phyloP scores from a whole-genome alignment of 768 basidiomycete genomes.

The Multifurca ochricompacta region DNA sequence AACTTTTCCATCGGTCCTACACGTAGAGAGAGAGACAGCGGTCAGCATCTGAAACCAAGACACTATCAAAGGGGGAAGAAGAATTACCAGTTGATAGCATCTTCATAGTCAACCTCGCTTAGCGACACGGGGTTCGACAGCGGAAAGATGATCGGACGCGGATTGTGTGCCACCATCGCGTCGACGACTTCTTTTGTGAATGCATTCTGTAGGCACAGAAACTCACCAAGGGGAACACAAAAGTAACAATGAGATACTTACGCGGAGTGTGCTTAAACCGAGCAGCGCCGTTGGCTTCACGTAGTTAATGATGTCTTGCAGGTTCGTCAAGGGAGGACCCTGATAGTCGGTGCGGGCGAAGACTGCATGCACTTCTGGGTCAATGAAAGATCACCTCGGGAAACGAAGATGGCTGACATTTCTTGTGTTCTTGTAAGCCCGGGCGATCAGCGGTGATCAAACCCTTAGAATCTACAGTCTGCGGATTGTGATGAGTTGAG shows the following conservation, averaged over 20 bases:
- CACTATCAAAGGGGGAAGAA: not conserved
- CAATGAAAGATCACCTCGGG: not conserved
- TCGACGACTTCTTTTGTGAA: constrained; percentile 67
- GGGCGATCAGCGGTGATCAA: constrained; percentile 72
- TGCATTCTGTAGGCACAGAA: constrained; percentile 42
- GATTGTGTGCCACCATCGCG: constrained; percentile 75
- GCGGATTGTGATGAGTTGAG: not conserved
- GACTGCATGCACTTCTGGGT: constrained; percentile 39
- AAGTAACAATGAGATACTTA: constrained; percentile 25
- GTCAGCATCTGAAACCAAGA: not conserved
- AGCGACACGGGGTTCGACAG: constrained; percentile 83
- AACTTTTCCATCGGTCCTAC: constrained; percentile 46
- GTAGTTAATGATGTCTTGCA: constrained; percentile 71
- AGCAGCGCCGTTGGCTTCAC: constrained; percentile 85
- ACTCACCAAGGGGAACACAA: not conserved
- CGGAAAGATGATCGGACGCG: constrained; percentile 86
- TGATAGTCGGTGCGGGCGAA: constrained; percentile 78
- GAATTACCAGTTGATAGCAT: constrained; percentile 59
- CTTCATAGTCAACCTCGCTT: constrained; percentile 71
- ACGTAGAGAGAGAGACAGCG: not conserved
- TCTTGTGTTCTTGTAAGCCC: constrained; percentile 72
- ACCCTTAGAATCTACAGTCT: constrained; percentile 71
- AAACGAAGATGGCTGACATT: constrained; percentile 39
- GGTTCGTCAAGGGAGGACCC: constrained; percentile 68
- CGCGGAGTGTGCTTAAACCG: constrained; percentile 76